These are phyloP conservation scores for Mycocentrospora acerina DNA, from an alignment of 2,329 filamentous ascomycete genomes.

Conservation along the genomic window DNA sequence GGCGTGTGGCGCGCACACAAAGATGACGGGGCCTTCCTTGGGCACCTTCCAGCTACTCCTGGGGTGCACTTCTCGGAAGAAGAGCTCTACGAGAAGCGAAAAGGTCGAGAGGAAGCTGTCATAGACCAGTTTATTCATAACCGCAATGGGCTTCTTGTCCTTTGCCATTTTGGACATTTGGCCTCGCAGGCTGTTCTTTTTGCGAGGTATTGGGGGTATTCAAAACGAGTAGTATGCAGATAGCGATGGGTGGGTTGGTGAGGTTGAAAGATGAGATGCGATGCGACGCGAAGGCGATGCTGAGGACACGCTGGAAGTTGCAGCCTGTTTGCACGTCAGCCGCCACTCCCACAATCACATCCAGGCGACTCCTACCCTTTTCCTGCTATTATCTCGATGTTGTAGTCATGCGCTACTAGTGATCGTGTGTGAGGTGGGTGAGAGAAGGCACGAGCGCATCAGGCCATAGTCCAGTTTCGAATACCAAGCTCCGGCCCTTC, in stretches of 20 bases:
- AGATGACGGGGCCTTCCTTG: slow-evolving; percentile 82
- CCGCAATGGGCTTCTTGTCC: slow-evolving; percentile 34
- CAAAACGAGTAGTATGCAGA: too few species aligned
- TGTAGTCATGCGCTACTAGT: not conserved
- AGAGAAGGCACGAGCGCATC: slow-evolving; percentile 10
- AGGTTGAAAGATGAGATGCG: slow-evolving; percentile 6
- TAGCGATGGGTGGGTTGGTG: too few species aligned
- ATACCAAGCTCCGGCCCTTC: not conserved
- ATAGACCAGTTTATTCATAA: slow-evolving; percentile 74
- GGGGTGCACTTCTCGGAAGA: slow-evolving; percentile 97
- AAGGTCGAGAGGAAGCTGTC: slow-evolving; percentile 76
- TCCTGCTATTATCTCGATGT: not conserved
- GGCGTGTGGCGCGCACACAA: slow-evolving; percentile 94
- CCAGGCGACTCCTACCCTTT: slow-evolving; percentile 11
- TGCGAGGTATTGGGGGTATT: too few species aligned
- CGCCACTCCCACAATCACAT: not conserved
- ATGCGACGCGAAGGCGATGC: slow-evolving; percentile 7
- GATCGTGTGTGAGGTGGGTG: slow-evolving; percentile 14
- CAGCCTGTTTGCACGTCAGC: slow-evolving; percentile 11
- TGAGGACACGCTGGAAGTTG: slow-evolving; percentile 12
- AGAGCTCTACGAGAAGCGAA: slow-evolving; percentile 86
- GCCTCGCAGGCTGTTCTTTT: slow-evolving; percentile 5
- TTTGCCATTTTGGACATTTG: slow-evolving; percentile 13
- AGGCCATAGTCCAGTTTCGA: slow-evolving; percentile 12
- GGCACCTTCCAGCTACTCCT: slow-evolving; percentile 95